Evolutionary conservation across 2,329 filamentous ascomycete genomes (phyloP).

Genomic region (Talaromyces islandicus): DNA sequence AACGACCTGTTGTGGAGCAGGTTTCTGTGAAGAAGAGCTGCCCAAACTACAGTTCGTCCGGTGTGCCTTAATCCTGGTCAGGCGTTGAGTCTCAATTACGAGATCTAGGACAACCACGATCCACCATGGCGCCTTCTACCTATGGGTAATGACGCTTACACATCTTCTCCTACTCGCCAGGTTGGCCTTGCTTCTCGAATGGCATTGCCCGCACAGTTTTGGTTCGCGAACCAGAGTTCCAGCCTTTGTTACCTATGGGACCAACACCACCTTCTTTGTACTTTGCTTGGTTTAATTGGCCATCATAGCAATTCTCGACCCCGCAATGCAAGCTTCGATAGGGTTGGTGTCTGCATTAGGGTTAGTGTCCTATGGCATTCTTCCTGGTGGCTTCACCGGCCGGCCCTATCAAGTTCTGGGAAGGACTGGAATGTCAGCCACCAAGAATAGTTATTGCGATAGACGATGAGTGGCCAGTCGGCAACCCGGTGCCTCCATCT

Average conservation of each 20-base stretch:
- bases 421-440: slow-evolving; percentile 20
- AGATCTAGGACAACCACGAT: not conserved
- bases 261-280: slow-evolving; percentile 5
- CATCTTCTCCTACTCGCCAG: slow-evolving; percentile 4
- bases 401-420: slow-evolving; percentile 11
- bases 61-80: not conserved
- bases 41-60: not conserved
- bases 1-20: slow-evolving; percentile 3
- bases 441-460: slow-evolving; percentile 12
- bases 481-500: not conserved
- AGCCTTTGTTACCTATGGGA: slow-evolving; percentile 1
- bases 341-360: slow-evolving; percentile 23
- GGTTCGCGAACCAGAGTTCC: slow-evolving; percentile 7
- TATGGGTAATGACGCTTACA: slow-evolving; percentile 31
- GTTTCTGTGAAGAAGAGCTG: not conserved
- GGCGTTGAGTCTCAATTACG: not conserved
- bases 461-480: slow-evolving; percentile 15
- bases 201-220: not conserved
- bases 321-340: slow-evolving; percentile 23
- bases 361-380: slow-evolving; percentile 30
- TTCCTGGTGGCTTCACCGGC: slow-evolving; percentile 22
- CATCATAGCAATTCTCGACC: slow-evolving; percentile 14
- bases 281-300: slow-evolving; percentile 13
- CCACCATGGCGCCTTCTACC: not conserved
- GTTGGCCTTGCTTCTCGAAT: not conserved